These are phyloP conservation scores for Trichoderma sp. DNA, from an alignment of 2,329 filamentous ascomycete species.

Conservation along the genomic window DNA sequence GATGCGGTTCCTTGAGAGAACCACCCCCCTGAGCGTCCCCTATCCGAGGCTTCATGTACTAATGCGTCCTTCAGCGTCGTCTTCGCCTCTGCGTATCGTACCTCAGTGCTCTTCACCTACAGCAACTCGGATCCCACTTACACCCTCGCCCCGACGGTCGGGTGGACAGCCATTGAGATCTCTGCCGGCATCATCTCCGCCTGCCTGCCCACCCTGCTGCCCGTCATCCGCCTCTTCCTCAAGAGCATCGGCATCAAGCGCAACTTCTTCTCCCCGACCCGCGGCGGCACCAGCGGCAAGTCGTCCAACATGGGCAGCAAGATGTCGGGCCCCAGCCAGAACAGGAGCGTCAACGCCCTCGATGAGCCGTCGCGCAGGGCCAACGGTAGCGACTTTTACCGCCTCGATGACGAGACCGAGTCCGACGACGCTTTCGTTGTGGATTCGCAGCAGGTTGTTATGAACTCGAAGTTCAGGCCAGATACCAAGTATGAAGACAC, in stretches of 20 bases:
- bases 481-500: slow-evolving; percentile 40
- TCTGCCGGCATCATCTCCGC: slow-evolving; percentile 55
- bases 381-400: slow-evolving; percentile 38
- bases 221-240: slow-evolving; percentile 40
- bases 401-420: slow-evolving; percentile 41
- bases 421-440: slow-evolving; percentile 32
- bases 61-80: slow-evolving; percentile 42
- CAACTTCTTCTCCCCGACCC: slow-evolving; percentile 8
- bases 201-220: slow-evolving; percentile 55
- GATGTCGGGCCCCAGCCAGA: slow-evolving; percentile 9
- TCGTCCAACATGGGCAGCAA: slow-evolving; percentile 18
- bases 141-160: slow-evolving; percentile 49
- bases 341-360: slow-evolving; percentile 6
- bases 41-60: not conserved
- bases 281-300: slow-evolving; percentile 6
- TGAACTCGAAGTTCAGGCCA: slow-evolving; percentile 38
- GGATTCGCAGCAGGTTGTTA: not conserved
- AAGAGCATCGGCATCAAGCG: slow-evolving; percentile 20
- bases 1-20: slow-evolving; percentile 26
- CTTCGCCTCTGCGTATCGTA: slow-evolving; percentile 54
- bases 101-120: slow-evolving; percentile 51
- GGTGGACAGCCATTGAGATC: slow-evolving; percentile 52
- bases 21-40: not conserved
- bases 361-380: slow-evolving; percentile 31
- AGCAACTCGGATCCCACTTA: slow-evolving; percentile 46